phyloP scores from a whole-genome alignment of 1,139 yeast species.

The Hemisphaericaspora xylofermentans region DNA sequence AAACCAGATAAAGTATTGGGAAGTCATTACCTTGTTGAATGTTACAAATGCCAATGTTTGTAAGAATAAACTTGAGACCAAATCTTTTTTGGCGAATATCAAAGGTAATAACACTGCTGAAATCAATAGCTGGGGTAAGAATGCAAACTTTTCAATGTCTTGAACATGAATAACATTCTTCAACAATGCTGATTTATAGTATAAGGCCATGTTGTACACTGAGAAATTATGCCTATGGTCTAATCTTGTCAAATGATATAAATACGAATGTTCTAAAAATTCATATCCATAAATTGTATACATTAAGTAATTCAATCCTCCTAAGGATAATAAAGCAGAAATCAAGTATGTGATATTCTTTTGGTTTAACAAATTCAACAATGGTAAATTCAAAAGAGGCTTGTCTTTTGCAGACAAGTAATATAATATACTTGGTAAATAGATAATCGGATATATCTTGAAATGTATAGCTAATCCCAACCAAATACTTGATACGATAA shows the following conservation, averaged over 20 bases:
- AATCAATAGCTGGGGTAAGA: slow-evolving; percentile 74
- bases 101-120: slow-evolving; percentile 63
- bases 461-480: slow-evolving; percentile 84
- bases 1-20: slow-evolving; percentile 93
- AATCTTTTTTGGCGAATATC: slow-evolving; percentile 48
- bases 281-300: slow-evolving; percentile 68
- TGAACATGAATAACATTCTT: neutral
- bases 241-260: slow-evolving; percentile 77
- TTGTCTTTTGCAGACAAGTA: slow-evolving; percentile 22
- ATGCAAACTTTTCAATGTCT: slow-evolving; percentile 55
- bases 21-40: slow-evolving; percentile 91
- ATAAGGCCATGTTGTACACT: slow-evolving; percentile 74
- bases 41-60: slow-evolving; percentile 91
- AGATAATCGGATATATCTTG: slow-evolving; percentile 88
- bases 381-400: slow-evolving; percentile 28
- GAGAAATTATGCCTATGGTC: slow-evolving; percentile 97
- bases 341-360: slow-evolving; percentile 47
- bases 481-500: slow-evolving; percentile 56
- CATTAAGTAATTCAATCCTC: slow-evolving; percentile 54
- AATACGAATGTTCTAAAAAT: slow-evolving; percentile 73
- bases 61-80: slow-evolving; percentile 69
- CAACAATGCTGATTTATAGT: slow-evolving; percentile 53
- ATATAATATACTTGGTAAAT: slow-evolving; percentile 55
- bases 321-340: slow-evolving; percentile 43
- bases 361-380: slow-evolving; percentile 39